Conservation (phyloP, 208 protist genomes). For the Leishmania braziliensis region DNA sequence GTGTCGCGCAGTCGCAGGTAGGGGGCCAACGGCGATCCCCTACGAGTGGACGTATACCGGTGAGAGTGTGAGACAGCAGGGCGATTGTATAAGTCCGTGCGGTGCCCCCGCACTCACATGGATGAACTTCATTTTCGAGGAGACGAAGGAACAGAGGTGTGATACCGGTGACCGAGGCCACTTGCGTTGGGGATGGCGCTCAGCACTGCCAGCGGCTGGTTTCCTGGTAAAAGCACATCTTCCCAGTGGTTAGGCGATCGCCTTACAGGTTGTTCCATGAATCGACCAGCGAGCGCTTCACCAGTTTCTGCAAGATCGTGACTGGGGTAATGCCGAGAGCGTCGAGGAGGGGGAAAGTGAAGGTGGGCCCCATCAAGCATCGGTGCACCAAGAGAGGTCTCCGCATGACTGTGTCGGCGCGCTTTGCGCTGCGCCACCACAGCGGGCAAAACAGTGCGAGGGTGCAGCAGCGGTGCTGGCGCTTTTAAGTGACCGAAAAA, state of each 20-base stretch:
- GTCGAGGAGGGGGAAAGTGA: constrained; percentile 6
- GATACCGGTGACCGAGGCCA: too few species aligned
- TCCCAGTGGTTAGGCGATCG: not conserved
- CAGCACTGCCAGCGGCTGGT: too few species aligned
- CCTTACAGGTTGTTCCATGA: constrained; percentile 9
- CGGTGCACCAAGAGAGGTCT: constrained; percentile 10
- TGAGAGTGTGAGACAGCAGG: not conserved
- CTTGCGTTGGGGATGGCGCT: too few species aligned
- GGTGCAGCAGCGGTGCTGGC: too few species aligned
- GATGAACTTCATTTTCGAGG: too few species aligned
- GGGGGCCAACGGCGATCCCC: not conserved
- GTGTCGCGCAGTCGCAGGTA: constrained; percentile 9
- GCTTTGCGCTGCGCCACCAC: not conserved
- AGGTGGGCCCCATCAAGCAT: constrained; percentile 6
- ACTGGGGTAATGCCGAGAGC: not conserved
- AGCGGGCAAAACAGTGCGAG: too few species aligned
- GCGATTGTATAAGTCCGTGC: not conserved
- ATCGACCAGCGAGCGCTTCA: not conserved
- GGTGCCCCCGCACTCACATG: too few species aligned
- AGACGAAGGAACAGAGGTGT: too few species aligned
- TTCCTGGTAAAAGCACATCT: too few species aligned
- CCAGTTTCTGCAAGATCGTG: not conserved
- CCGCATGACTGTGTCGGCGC: not conserved
- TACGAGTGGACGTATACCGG: constrained; percentile 11
- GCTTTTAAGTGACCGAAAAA: too few species aligned